Conservation (phyloP, 2,329 filamentous ascomycete genomes). For the Incumbomyces delicatus region DNA sequence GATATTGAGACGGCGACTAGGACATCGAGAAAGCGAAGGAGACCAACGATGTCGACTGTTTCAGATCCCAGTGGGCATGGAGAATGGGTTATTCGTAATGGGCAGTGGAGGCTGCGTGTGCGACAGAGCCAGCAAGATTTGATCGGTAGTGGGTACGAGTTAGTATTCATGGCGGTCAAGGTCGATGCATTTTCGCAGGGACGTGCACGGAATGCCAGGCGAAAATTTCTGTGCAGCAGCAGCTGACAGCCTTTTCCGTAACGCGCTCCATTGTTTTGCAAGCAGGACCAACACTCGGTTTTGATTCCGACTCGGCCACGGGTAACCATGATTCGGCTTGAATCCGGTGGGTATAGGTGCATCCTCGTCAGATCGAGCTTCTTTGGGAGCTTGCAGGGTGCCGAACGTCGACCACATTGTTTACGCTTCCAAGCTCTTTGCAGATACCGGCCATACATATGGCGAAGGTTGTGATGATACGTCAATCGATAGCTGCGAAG, state of each 20-base stretch:
- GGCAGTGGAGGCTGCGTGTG: constrained; percentile 64
- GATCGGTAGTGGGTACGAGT: constrained; percentile 51
- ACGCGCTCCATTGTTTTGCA: no score
- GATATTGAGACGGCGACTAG: background rate
- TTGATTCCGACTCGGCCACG: no score
- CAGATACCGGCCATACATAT: no score
- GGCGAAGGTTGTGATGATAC: no score
- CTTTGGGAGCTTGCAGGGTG: no score
- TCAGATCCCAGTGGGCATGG: background rate
- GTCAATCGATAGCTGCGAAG: no score
- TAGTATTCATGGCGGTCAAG: constrained; percentile 65
- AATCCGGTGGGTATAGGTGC: no score
- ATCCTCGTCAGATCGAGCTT: no score
- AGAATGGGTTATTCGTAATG: constrained; percentile 55
- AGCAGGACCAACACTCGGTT: no score
- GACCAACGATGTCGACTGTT: background rate
- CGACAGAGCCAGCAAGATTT: constrained; percentile 34
- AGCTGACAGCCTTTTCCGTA: background rate
- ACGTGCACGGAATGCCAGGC: constrained; percentile 53
- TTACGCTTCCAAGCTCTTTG: no score
- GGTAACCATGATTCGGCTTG: no score
- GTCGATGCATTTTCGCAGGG: constrained; percentile 62
- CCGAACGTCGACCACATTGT: no score
- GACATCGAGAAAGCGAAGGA: background rate
- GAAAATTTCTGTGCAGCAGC: constrained; percentile 49